A percentile compares a stretch with the other conserved stretches of the same genome.
These are phyloP conservation scores for Aspergillus fumigatiaffinis DNA, from an alignment of 2,329 filamentous ascomycete genomes.

Conservation along the genomic window DNA sequence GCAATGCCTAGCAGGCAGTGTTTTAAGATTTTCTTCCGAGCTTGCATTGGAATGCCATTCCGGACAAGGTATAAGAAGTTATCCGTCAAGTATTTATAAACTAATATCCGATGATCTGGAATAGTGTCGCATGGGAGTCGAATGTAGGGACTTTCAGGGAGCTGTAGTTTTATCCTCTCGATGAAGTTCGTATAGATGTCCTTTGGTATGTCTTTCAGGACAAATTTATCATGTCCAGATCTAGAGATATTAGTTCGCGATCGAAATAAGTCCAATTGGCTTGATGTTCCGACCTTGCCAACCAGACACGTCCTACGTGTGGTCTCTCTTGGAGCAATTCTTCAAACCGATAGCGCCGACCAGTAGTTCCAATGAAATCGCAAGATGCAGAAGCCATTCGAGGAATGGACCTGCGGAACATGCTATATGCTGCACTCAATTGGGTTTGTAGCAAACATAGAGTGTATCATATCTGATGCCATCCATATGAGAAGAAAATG, in stretches of 20 bases:
- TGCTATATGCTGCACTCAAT: not conserved
- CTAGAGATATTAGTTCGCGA: not conserved
- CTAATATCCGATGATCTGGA: slow-evolving; percentile 43
- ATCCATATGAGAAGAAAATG: too few species aligned
- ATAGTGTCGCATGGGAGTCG: slow-evolving; percentile 40
- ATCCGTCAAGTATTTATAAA: slow-evolving; percentile 43
- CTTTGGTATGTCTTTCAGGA: slow-evolving; percentile 19
- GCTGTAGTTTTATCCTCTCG: slow-evolving; percentile 4
- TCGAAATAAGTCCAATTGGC: not conserved
- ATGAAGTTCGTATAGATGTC: too few species aligned
- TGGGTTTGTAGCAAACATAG: too few species aligned
- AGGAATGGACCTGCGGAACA: not conserved
- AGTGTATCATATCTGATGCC: too few species aligned
- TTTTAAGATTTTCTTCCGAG: slow-evolving; percentile 43
- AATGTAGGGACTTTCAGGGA: slow-evolving; percentile 35
- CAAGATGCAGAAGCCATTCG: not conserved
- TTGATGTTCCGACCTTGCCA: slow-evolving; percentile 22
- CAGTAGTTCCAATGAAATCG: slow-evolving; percentile 16
- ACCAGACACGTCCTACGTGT: slow-evolving; percentile 29
- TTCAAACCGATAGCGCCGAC: slow-evolving; percentile 28
- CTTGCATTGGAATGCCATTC: slow-evolving; percentile 34
- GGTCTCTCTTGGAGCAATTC: slow-evolving; percentile 31
- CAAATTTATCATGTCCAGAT: slow-evolving; percentile 18
- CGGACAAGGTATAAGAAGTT: slow-evolving; percentile 42
- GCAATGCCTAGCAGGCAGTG: slow-evolving; percentile 37